These are phyloP conservation scores for Hymenoscyphus repandus DNA, from an alignment of 2,329 filamentous ascomycete genomes.

Conservation along the genomic window DNA sequence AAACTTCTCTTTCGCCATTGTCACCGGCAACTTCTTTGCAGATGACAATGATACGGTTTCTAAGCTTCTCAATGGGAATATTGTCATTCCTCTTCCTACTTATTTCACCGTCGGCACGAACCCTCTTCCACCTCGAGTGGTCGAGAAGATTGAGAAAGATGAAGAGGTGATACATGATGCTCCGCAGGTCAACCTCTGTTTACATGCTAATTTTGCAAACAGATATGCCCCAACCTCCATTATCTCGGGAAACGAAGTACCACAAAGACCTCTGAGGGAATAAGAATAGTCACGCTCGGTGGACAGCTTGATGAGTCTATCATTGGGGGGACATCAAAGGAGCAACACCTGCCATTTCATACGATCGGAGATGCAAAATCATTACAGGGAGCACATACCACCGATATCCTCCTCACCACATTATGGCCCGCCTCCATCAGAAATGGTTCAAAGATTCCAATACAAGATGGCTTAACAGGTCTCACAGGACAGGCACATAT, in stretches of 20 bases:
- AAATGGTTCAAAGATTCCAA: conserved; percentile 58
- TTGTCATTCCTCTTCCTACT: conserved; percentile 72
- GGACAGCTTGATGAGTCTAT: conserved; percentile 62
- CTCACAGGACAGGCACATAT: conserved; percentile 59
- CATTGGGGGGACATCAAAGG: conserved; percentile 58
- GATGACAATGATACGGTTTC: conserved; percentile 55
- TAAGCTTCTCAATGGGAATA: conserved; percentile 65
- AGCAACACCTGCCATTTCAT: conserved; percentile 73
- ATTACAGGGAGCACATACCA: conserved; percentile 68
- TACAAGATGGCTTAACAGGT: conserved; percentile 47
- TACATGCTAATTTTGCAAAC: conserved; percentile 9
- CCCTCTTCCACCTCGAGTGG: conserved; percentile 64
- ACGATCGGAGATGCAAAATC: conserved; percentile 70
- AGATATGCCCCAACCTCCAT: conserved; percentile 84
- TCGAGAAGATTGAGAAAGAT: conserved; percentile 67
- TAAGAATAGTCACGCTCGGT: conserved; percentile 82
- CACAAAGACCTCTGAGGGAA: conserved; percentile 83
- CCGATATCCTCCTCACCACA: conserved; percentile 82
- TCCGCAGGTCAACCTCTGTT: background rate
- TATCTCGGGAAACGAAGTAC: conserved; percentile 83
- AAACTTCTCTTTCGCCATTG: conserved; percentile 76
- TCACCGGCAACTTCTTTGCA: conserved; percentile 78
- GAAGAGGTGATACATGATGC: conserved; percentile 42
- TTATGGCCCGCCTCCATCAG: conserved; percentile 77
- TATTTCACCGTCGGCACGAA: conserved; percentile 82